phyloP scores from a whole-genome alignment of 1,284 basidiomycete species.

The Marasmius sp. region DNA sequence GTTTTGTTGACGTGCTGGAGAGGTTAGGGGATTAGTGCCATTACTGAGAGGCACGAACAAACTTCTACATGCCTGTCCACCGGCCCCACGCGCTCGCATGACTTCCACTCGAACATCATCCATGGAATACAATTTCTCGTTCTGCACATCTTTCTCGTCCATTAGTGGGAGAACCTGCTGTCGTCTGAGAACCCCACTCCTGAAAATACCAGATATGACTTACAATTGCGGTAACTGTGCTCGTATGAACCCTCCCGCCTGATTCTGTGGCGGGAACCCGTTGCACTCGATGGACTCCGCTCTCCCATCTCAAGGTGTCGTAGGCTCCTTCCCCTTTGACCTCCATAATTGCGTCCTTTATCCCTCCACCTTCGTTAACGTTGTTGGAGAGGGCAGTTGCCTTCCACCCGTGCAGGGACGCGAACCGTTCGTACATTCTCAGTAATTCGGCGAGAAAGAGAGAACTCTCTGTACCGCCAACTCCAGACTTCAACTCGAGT shows the following conservation, averaged over 20 bases:
- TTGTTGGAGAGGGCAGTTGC: slow-evolving; percentile 54
- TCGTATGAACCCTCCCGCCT: slow-evolving; percentile 88
- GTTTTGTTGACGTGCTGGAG: slow-evolving; percentile 96
- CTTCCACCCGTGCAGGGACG: slow-evolving; percentile 52
- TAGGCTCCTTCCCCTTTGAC: slow-evolving; percentile 80
- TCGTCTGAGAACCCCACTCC: slow-evolving; percentile 2
- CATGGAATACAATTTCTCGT: slow-evolving; percentile 70
- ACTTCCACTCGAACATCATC: slow-evolving; percentile 91
- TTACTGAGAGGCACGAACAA: not conserved
- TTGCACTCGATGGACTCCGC: slow-evolving; percentile 95
- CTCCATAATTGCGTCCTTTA: slow-evolving; percentile 85
- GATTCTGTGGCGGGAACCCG: slow-evolving; percentile 90
- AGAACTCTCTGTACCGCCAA: slow-evolving; percentile 88
- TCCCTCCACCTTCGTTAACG: slow-evolving; percentile 60
- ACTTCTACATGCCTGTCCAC: slow-evolving; percentile 74
- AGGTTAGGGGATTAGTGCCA: slow-evolving; percentile 9
- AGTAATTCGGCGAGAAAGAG: slow-evolving; percentile 82
- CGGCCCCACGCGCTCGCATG: slow-evolving; percentile 94
- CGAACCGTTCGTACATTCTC: slow-evolving; percentile 82
- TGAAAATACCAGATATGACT: slow-evolving; percentile 24
- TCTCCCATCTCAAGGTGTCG: slow-evolving; percentile 84
- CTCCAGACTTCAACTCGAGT: slow-evolving; percentile 90
- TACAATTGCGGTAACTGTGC: slow-evolving; percentile 87
- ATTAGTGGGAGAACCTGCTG: slow-evolving; percentile 75
- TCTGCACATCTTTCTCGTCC: slow-evolving; percentile 53